Percentiles rank a stretch among this genome's conserved stretches.
These are phyloP conservation scores for slime mould (Dictyostelium discoideum) DNA, from an alignment of 78 protist genomes.

Conservation along the genomic window DNA sequence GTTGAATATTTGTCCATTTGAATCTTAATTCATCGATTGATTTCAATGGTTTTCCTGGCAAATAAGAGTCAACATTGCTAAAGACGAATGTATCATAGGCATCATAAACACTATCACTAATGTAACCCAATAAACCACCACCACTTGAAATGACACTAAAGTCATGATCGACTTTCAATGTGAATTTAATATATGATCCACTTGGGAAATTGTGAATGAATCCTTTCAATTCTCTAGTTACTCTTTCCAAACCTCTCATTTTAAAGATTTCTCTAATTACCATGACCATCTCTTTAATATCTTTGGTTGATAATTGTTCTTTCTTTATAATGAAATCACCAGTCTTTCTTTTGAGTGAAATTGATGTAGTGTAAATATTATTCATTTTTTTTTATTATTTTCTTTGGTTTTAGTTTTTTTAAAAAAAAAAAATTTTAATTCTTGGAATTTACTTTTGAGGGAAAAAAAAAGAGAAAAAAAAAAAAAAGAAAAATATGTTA, in stretches of 20 bases:
- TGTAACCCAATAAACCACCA: constrained; percentile 50
- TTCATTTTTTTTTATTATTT: not conserved
- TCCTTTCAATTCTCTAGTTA: constrained; percentile 24
- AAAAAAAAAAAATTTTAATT: not conserved
- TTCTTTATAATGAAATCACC: constrained; percentile 9
- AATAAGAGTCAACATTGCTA: constrained; percentile 8
- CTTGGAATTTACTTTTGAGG: too few relatives aligned
- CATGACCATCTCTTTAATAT: not conserved
- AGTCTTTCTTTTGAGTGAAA: constrained; percentile 11
- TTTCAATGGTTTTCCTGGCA: not conserved
- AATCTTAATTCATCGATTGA: not conserved
- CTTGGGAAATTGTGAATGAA: constrained; percentile 10
- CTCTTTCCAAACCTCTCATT: constrained; percentile 36
- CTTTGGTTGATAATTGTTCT: not conserved
- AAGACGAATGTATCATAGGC: constrained; percentile 43
- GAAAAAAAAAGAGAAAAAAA: not conserved
- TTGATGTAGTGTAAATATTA: not conserved
- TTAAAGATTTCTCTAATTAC: constrained; percentile 12
- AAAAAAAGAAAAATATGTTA: not conserved
- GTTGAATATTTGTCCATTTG: not conserved
- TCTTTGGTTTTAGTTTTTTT: not conserved
- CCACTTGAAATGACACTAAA: constrained; percentile 20
- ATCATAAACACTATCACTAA: constrained; percentile 27
- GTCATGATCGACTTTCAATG: constrained; percentile 34
- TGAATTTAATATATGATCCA: constrained; percentile 33